Conservation (phyloP, 331 rosid genomes). For the Telfairia occidentalis region DNA sequence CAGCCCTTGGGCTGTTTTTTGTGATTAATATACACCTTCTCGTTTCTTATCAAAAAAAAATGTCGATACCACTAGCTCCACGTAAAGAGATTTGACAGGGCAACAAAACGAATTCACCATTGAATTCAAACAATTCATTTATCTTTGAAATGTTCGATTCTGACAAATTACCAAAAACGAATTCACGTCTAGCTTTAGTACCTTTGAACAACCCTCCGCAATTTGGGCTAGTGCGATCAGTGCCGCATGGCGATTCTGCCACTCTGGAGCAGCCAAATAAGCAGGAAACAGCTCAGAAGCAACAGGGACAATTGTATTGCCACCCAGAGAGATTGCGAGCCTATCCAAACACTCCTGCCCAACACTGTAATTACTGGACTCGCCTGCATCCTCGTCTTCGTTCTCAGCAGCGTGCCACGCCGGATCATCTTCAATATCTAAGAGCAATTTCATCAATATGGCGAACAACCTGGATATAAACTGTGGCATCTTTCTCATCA, state of each 20-base stretch:
- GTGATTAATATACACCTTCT: too few species aligned
- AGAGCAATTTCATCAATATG: constrained; percentile 71
- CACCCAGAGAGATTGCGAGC: constrained; percentile 79
- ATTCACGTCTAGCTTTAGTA: constrained; percentile 11
- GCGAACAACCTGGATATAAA: constrained; percentile 79
- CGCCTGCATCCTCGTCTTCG: constrained; percentile 89
- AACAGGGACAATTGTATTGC: constrained; percentile 88
- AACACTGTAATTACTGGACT: constrained; percentile 73
- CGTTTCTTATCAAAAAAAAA: too few species aligned
- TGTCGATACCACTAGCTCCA: background rate
- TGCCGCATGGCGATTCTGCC: constrained; percentile 93
- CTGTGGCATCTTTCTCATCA: constrained; percentile 97
- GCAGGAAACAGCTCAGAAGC: constrained; percentile 84
- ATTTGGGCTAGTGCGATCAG: constrained; percentile 81
- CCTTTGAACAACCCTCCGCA: constrained; percentile 92
- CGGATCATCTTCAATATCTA: constrained; percentile 86
- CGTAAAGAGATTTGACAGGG: background rate
- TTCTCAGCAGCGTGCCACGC: constrained; percentile 77
- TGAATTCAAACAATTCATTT: background rate
- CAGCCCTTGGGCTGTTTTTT: too few species aligned
- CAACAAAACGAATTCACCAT: background rate
- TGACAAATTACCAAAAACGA: background rate
- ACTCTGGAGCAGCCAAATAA: constrained; percentile 73
- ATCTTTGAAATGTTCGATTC: background rate
- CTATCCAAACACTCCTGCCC: constrained; percentile 95